Evolutionary conservation across 116 monocot species (phyloP).

Genomic region (Posidonia oceanica): DNA sequence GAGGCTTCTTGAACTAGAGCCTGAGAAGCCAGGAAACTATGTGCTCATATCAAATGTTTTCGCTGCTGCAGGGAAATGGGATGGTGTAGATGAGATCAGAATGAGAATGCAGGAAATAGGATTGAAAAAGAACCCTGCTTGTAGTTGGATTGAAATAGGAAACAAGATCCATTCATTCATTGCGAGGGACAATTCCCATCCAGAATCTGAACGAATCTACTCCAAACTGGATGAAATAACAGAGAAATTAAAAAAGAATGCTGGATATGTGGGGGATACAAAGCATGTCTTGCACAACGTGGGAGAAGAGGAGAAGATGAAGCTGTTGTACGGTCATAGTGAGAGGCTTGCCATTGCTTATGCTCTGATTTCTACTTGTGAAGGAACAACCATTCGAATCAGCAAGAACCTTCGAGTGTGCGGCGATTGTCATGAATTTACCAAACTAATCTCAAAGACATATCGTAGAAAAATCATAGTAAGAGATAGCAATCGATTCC

Average conservation of each 20-base stretch:
- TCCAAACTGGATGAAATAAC: constrained; percentile 57
- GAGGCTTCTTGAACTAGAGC: constrained; percentile 64
- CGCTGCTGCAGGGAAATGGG: constrained; percentile 56
- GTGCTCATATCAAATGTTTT: constrained; percentile 69
- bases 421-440: constrained; percentile 64
- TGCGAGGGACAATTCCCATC: constrained; percentile 49
- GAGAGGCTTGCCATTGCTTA: constrained; percentile 81
- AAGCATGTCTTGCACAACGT: constrained; percentile 56
- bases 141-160: constrained; percentile 68
- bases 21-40: constrained; percentile 71
- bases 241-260: constrained; percentile 26
- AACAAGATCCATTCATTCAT: constrained; percentile 51
- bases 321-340: constrained; percentile 52
- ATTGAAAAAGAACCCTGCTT: constrained; percentile 59
- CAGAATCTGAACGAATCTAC: constrained; percentile 33
- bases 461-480: constrained; percentile 33
- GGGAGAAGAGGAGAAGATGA: constrained; percentile 48
- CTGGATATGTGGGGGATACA: constrained; percentile 41
- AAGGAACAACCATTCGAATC: constrained; percentile 36
- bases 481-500: constrained; percentile 63
- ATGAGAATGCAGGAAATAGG: constrained; percentile 44
- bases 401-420: constrained; percentile 80
- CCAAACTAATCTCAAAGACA: constrained; percentile 39
- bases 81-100: constrained; percentile 41
- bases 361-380: constrained; percentile 32